Base-by-base conservation (phyloP, 805 yeast species). In the Cyberlindnera meyerae region DNA sequence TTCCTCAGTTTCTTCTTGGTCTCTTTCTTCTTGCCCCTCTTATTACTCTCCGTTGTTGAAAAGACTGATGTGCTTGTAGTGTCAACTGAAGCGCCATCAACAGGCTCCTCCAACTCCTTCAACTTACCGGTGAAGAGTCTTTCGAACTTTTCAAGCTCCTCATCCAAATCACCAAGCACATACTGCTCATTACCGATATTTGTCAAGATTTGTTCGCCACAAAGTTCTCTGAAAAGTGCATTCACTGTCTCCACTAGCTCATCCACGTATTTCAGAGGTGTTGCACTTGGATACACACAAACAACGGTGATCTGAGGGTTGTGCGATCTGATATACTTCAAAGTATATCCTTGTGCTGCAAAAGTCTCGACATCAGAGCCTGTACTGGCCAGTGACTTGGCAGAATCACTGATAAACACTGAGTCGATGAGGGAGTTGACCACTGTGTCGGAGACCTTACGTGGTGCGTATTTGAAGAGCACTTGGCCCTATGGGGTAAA, bases 401-500 rank as follows among this genome's bases (percentile, higher is more conserved):
- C 43, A 15, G 46, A 41, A 37, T 65, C 68, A 5, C 67, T 58
- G 39, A 78, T 68, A 45, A 76, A 63, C 17, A 66, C 66, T 26
- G 66, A 67, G n/a, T 70, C 58, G 30, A 78, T 65, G 27, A 78
- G 63, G 8, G 69, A 54, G 47, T 75, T 75, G 34, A 73, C 54
- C 1, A 71, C 60, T 3, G 60, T 31, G 12, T 58, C 61, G 1
- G 75, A 57, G 13, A 71, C 61, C 43, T 57, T 61, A 49, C 48
- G 63, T 3, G 65, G 59, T 21, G 68, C 63, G 39, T 68, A 56
- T 48, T 66, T 65, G 68, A 70, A 76, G 12, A 69, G 58, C 17
- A 77, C 77, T 9, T 67, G 52, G 1, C 84, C 84, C 8, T 74
- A 68, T 1, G 68, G 66, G 4, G 71, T 62, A 53, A 76, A 75